Percentiles rank a stretch among this genome's conserved stretches.
These are phyloP conservation scores for Penicillium ucsense DNA, from an alignment of 495 filamentous ascomycete species.

Conservation along the genomic window DNA sequence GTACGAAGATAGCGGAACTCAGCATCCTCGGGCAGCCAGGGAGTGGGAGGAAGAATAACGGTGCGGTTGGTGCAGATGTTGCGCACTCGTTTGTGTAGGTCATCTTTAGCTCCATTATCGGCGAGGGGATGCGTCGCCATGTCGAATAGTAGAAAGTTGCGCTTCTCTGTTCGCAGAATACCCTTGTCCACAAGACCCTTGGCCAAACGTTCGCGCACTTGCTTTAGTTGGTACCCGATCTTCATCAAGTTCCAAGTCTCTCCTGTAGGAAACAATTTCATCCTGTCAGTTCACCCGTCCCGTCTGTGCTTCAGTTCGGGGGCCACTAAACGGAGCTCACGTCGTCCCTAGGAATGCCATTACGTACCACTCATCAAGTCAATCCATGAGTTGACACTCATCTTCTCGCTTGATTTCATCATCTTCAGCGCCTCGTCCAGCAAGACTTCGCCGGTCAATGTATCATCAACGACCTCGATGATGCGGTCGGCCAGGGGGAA, in stretches of 20 bases:
- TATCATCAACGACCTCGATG: constrained; percentile 96
- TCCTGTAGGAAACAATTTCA: constrained; percentile 42
- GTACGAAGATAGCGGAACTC: constrained; percentile 90
- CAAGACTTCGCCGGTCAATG: constrained; percentile 87
- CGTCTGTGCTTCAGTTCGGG: no score
- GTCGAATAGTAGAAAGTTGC: constrained; percentile 98
- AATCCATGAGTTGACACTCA: constrained; percentile 98
- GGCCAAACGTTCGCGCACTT: constrained; percentile 92
- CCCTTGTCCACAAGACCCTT: constrained; percentile 99
- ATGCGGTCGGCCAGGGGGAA: constrained; percentile 86
- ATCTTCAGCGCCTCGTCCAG: constrained; percentile 98
- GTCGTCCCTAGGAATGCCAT: background rate
- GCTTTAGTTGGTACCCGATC: constrained; percentile 98
- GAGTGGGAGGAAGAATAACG: constrained; percentile 71
- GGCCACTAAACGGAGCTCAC: background rate
- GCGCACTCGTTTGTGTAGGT: constrained; percentile 84
- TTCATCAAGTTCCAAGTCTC: constrained; percentile 99
- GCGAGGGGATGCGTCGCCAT: constrained; percentile 99
- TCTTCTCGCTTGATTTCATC: constrained; percentile 99
- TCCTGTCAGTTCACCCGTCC: no score
- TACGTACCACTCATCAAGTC: constrained; percentile 90
- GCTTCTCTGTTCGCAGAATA: constrained; percentile 95
- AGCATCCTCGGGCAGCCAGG: constrained; percentile 86
- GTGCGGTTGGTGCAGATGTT: constrained; percentile 89
- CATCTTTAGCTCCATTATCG: constrained; percentile 93